Base-by-base conservation (phyloP, 1,284 basidiomycete species). In the Puccinia novopanici region DNA sequence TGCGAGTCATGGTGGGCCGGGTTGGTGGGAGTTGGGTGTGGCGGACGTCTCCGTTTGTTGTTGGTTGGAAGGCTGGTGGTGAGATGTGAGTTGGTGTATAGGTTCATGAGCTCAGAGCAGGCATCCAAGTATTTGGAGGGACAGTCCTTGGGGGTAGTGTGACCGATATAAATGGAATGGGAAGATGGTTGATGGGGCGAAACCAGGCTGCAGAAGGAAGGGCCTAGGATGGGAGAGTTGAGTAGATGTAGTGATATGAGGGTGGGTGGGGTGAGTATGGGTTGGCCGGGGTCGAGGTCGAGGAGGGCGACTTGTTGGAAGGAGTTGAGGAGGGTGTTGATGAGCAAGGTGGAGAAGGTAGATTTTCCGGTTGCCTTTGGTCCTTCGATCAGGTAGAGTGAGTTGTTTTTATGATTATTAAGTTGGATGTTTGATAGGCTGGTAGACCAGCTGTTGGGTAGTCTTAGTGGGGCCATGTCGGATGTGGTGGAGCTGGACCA, bases 261-360 rank as follows among this genome's bases (percentile, higher is more conserved):
- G 0, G 78, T 63, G 24, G 78, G 78, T n/a, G 78, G 71, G 3
- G 78, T 80, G 10, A 80, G 61, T 0, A 80, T 30, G 24, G 78
- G 78, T 74, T 80, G 78, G 10, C 78, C 78, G n/a, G 71, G 78
- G 55, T 80, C 78, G 34, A 80, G 45, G 45, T 80, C 78, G 27
- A 80, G 45, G 9, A 80, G n/a, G 15, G 78, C 78, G 9, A 80
- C 71, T 5, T 22, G n/a, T 67, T 74, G 22, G 55, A 67, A 80
- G 3, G 40, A 54, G 42, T 65, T 37, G 9, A 80, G 30, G 24
- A 80, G 52, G 6, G 57, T 40, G 48, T 80, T 80, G 70, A 80
- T 57, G 17, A 80, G 59, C 17, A 80, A 27, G 8, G 55, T 61
- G 17, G 70, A 17, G 27, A 80, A 74, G 27, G 78, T 80, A 24